phyloP scores from a whole-genome alignment of 2,329 filamentous ascomycete species.

The Arthrinium puccinioides region DNA sequence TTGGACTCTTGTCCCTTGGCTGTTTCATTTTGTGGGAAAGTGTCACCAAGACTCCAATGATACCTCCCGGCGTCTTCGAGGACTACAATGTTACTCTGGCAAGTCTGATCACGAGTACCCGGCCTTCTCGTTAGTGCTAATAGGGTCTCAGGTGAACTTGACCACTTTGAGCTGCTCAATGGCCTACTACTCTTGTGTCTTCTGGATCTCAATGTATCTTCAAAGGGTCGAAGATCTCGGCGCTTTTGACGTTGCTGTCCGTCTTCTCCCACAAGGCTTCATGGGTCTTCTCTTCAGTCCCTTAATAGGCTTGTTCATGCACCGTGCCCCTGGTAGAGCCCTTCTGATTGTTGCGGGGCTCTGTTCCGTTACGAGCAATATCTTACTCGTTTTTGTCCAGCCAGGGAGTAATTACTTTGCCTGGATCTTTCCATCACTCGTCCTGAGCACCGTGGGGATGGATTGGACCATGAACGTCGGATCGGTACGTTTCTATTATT shows the following conservation, averaged over 20 bases:
- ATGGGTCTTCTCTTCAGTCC: slow-evolving; percentile 23
- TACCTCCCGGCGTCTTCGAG: slow-evolving; percentile 22
- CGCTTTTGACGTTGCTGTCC: slow-evolving; percentile 22
- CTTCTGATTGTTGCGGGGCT: slow-evolving; percentile 16
- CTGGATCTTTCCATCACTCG: slow-evolving; percentile 23
- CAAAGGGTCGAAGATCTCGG: slow-evolving; percentile 20
- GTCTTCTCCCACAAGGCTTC: slow-evolving; percentile 25
- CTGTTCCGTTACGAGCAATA: slow-evolving; percentile 18
- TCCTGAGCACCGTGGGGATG: slow-evolving; percentile 24
- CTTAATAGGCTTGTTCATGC: slow-evolving; percentile 22
- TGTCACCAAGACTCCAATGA: slow-evolving; percentile 21
- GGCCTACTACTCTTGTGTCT: slow-evolving; percentile 24
- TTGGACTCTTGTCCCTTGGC: slow-evolving; percentile 20
- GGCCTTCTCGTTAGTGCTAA: not conserved
- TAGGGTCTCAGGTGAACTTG: slow-evolving; percentile 14
- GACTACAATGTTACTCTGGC: slow-evolving; percentile 21
- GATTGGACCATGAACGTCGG: slow-evolving; percentile 27
- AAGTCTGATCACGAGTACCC: not conserved
- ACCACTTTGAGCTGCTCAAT: slow-evolving; percentile 21
- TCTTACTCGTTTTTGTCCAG: slow-evolving; percentile 22
- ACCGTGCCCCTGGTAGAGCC: slow-evolving; percentile 17
- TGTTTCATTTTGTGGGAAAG: slow-evolving; percentile 24
- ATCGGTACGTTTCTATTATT: slow-evolving; percentile 15
- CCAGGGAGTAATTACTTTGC: slow-evolving; percentile 20
- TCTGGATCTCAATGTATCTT: slow-evolving; percentile 27